Percentiles rank a stretch among this genome's conserved stretches.
Conservation (phyloP, 108 stramenopile species). For the Stephanodiscus triporus region DNA sequence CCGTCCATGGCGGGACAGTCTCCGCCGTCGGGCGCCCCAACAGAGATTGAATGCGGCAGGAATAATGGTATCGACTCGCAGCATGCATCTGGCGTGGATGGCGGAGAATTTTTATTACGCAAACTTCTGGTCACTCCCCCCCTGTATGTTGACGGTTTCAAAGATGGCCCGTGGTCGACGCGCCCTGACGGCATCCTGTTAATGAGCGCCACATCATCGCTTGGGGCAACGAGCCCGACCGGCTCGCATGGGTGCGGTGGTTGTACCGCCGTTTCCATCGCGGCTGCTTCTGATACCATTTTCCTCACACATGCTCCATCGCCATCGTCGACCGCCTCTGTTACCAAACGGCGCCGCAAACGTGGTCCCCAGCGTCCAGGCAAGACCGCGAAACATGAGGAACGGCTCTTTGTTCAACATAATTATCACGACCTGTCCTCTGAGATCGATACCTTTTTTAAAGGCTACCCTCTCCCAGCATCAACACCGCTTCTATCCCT, state of each 20-base stretch:
- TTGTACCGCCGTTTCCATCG: background rate
- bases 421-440: constrained; percentile 71
- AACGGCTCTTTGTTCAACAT: constrained; percentile 76
- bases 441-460: constrained; percentile 26
- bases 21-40: background rate
- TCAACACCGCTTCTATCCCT: constrained; percentile 6
- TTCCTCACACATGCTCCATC: background rate
- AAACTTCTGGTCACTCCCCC: background rate
- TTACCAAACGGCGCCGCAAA: constrained; percentile 33
- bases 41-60: background rate
- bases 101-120: background rate
- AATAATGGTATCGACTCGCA: background rate
- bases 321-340: background rate
- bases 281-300: background rate
- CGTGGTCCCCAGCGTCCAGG: constrained; percentile 78
- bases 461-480: background rate
- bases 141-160: background rate
- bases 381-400: constrained; percentile 72
- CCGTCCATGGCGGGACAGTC: background rate
- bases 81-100: background rate
- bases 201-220: background rate
- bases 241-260: background rate
- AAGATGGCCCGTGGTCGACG: background rate
- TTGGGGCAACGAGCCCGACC: too few relatives aligned
- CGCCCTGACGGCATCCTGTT: background rate